Base-by-base conservation (phyloP, 805 yeast genomes). In the Maudiozyma pseudohumilis region DNA sequence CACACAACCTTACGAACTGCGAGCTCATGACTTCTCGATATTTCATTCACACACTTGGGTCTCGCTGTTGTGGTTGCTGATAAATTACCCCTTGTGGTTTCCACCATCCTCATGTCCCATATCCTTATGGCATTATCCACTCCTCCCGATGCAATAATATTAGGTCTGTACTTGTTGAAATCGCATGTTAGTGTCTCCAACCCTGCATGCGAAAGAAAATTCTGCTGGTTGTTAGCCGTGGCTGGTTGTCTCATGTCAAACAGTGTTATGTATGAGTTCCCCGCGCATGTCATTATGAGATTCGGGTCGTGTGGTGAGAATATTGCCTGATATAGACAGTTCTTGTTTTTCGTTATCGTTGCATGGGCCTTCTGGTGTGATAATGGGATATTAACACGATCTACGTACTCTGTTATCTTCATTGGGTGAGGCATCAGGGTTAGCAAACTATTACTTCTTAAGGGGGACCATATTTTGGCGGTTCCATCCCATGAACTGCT, bases 401-500 rank as follows among this genome's bases (percentile, higher is more conserved):
- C 41, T 10, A 45, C 41, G 17, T 28, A 27, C 19, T 42, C 36
- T 21, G 50, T 54, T 43, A 56, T 65, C 37, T 46, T 50, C 15
- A 62, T 55, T 15, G 49, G 42, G 3, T 45, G 41, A 2, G 66
- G 60, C 19, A 63, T 54, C 31, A 85, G 63, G 0, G 88, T 79
- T 40, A 76, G 34, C 39, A 84, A 43, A 19, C 86, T 74, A 15
- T 67, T 62, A 21, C 58, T 61, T 40, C 87, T 64, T 28, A 59
- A 58, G 0, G 92, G 87, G 0, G 77, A 59, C 94, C 94, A 84
- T 3, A 85, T 52, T 57, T 84, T 85, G 27, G 88, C 72, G 0
- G 81, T 65, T 0, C 96, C 95, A 57, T 89, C 97, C 97, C 97
- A 89, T 7, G 94, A 80, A 20, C 88, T 72, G 15, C 89, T 71